Base-by-base conservation (phyloP, 306 rosid species). In the Ormosia emarginata region DNA sequence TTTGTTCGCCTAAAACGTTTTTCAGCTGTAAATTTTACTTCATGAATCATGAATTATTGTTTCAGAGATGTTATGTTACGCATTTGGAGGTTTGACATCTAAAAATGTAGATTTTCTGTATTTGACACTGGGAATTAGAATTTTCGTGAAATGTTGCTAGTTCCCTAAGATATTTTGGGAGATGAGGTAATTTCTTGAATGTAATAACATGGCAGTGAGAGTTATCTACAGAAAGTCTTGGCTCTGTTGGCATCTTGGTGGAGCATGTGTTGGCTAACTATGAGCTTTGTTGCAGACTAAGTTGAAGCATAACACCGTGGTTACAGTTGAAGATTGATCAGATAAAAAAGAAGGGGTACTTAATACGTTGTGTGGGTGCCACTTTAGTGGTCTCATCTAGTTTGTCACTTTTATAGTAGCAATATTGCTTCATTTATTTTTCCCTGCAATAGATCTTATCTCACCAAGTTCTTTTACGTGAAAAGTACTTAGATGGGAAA, bases 221-320 rank as follows among this genome's bases (percentile, higher is more conserved):
- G 12, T 34, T 78, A 11, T 58, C 10, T 67, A 66, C 10, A 15
- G 30, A 13, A 70, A 64, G 56, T 63, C n/a, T 6, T 62, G 58
- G 39, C 24, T 82, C 17, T 53, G 18, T 32, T 47, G 57, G 61
- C 43, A 71, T 79, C 68, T 64, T 36, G 77, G 71, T 75, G 67
- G 80, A 69, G 39, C 39, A 47, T 61, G 49, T 56, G 34, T 75
- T 43, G 46, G 75, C 82, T 52, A 53, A 11, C 43, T 33, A 5
- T 63, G 63, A 17, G 62, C 37, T 81, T 81, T 49, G 63, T 72
- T 66, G 37, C 40, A 33, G 29, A 34, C 32, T 8, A 41, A 14
- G n/a, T 77, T 73, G 75, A 67, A 67, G 73, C 67, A 33, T 49
- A 33, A 41, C 32, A 7, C 46, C 58, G 24, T 37, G 55, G 12